phyloP scores from a whole-genome alignment of 306 rosid genomes.

The Rosa multiflora region DNA sequence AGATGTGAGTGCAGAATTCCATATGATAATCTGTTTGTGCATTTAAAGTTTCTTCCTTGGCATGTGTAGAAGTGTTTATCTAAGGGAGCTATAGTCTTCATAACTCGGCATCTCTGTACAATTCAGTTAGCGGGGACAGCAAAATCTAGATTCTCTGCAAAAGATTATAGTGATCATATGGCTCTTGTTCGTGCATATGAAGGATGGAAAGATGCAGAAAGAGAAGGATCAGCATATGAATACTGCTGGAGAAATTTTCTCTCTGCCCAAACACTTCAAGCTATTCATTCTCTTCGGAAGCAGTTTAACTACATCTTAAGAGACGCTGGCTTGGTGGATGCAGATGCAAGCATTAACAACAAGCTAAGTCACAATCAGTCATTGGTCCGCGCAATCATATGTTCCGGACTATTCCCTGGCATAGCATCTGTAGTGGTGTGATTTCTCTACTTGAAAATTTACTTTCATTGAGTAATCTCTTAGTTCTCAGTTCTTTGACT shows the following conservation, averaged over 20 bases:
- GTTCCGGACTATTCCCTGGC: conserved; percentile 97
- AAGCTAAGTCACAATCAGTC: conserved; percentile 87
- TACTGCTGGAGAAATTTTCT: conserved; percentile 99
- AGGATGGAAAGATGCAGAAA: conserved; percentile 99
- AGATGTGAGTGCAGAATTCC: conserved; percentile 61
- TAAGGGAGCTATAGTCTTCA: neutral
- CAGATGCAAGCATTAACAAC: conserved; percentile 65
- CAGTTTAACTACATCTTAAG: conserved; percentile 86
- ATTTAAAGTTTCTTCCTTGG: conserved; percentile 15
- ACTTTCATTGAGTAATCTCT: conserved; percentile 9
- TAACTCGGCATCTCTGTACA: conserved; percentile 18
- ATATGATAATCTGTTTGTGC: conserved; percentile 20
- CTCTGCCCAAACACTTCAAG: conserved; percentile 97
- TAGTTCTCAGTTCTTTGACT: conserved; percentile 20
- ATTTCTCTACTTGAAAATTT: conserved; percentile 26
- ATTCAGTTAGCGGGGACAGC: conserved; percentile 94
- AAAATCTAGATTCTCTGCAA: conserved; percentile 94
- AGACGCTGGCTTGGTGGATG: conserved; percentile 82
- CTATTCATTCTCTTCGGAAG: conserved; percentile 92
- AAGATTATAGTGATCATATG: conserved; percentile 98
- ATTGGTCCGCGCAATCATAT: conserved; percentile 86
- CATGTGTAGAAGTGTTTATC: neutral
- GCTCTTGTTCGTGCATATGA: conserved; percentile 98
- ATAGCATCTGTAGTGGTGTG: conserved; percentile 93
- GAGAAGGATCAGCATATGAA: conserved; percentile 97